phyloP scores from a whole-genome alignment of 2,329 filamentous ascomycete species.

The Pseudopithomyces maydicus region DNA sequence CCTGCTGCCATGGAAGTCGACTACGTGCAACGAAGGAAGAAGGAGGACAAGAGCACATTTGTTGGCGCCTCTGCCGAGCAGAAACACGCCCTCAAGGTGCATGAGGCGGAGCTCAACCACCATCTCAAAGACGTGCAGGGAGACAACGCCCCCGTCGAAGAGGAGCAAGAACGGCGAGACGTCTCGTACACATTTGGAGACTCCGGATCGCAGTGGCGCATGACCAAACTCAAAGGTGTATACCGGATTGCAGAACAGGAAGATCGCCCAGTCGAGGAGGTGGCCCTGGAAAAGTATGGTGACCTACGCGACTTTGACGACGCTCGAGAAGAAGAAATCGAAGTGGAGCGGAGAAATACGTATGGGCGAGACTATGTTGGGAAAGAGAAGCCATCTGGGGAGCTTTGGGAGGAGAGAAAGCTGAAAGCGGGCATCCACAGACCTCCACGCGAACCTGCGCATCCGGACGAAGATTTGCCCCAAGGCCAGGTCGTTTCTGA shows the following conservation, averaged over 20 bases:
- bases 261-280: conserved; percentile 74
- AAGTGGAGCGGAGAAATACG: conserved; percentile 78
- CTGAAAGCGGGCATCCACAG: conserved; percentile 60
- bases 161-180: conserved; percentile 62
- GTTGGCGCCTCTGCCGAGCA: conserved; percentile 55
- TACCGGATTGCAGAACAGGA: conserved; percentile 79
- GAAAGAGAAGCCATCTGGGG: conserved; percentile 85
- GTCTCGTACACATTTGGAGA: conserved; percentile 89
- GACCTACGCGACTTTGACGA: conserved; percentile 86
- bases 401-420: conserved; percentile 79
- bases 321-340: conserved; percentile 88
- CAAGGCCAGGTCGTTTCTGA: conserved; percentile 66
- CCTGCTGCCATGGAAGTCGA: conserved; percentile 83
- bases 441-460: conserved; percentile 21
- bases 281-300: conserved; percentile 83
- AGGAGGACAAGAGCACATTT: conserved; percentile 49
- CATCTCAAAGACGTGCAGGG: conserved; percentile 65
- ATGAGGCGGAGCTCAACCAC: conserved; percentile 80
- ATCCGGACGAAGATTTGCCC: conserved; percentile 37
- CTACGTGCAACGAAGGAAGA: conserved; percentile 71
- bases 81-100: conserved; percentile 72
- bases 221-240: conserved; percentile 90
- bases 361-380: conserved; percentile 86
- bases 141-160: conserved; percentile 22
- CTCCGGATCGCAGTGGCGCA: conserved; percentile 87